Conservation (phyloP, 306 rosid genomes). For the Acacia crassicarpa region DNA sequence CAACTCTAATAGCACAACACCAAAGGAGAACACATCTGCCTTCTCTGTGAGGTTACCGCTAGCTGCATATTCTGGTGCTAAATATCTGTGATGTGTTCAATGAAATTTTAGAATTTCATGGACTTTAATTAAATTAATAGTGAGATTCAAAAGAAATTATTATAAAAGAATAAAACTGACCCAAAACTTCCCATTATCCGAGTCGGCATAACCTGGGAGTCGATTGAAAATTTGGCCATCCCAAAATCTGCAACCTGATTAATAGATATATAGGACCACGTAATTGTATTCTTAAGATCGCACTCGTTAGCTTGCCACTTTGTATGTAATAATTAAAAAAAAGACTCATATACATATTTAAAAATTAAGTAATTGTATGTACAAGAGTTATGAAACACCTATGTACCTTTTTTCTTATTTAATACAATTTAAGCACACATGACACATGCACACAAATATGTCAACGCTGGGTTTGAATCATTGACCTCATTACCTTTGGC, state of each 20-base stretch:
- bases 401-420: too few relatives aligned
- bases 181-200: neutral
- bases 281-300: too few relatives aligned
- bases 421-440: too few relatives aligned
- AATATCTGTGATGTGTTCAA: constrained; percentile 34
- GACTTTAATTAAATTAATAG: too few relatives aligned
- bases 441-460: too few relatives aligned
- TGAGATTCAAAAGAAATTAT: neutral
- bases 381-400: too few relatives aligned
- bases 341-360: too few relatives aligned
- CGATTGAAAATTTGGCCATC: neutral
- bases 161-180: neutral
- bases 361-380: too few relatives aligned
- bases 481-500: neutral
- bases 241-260: neutral
- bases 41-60: constrained; percentile 68
- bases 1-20: neutral
- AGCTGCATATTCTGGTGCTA: constrained; percentile 71
- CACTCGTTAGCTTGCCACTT: too few relatives aligned
- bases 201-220: neutral
- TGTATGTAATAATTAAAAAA: too few relatives aligned
- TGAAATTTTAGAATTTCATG: neutral
- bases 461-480: too few relatives aligned
- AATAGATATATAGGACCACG: neutral
- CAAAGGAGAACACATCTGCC: constrained; percentile 29